Evolutionary conservation across 768 basidiomycete genomes (phyloP), one percentile per base, ranked within the genome.

Genomic region (Dioszegia hungarica): DNA sequence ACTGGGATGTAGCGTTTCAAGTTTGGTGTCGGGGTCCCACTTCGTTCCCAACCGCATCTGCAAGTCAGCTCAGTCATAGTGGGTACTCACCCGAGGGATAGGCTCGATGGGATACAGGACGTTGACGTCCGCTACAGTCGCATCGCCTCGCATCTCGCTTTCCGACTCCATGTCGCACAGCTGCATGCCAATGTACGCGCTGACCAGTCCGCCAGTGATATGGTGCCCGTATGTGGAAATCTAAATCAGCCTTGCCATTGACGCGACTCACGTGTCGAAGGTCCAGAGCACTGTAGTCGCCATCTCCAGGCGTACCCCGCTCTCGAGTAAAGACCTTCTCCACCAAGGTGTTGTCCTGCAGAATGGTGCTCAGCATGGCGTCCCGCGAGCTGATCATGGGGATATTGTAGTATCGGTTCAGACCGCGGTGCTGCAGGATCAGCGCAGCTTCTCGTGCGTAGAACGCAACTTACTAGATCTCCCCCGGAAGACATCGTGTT

Each of bases 381-480:
- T 73, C 69, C 27, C 75, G 63, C 19, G 73, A 28, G 9, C 63
- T 64, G 22, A 74, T 43, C 15, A 63, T 66, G 5, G 73, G 71
- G 14, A 71, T 58, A 36, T 73, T 73, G 58, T 76, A 76, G 55
- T 57, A 76, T 37, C 72, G 61, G 10, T 70, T 60, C 15, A 75
- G 27, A 37, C 64, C 63, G 39, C 51, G 22, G 41, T 72, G 68
- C 69, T 71, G 47, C 12, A 8, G 22, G 22, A 22, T 8, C n/a
- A 15, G 24, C 11, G 22, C 5, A 17, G 3, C 10, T 25, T 40
- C 39, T 40, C 39, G 39, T n/a, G n/a, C n/a, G n/a, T 33, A 9
- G 5, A 14, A 37, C 17, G 34, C 15, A 24, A 60, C 39, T 47
- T 17, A 50, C 57, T 29, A 54, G 15, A 34, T 60, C 49, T 11